Percentiles rank a stretch among this genome's conserved stretches.
phyloP scores from a whole-genome alignment of 495 filamentous ascomycete genomes.

The Penicillium cosmopolitanum region DNA sequence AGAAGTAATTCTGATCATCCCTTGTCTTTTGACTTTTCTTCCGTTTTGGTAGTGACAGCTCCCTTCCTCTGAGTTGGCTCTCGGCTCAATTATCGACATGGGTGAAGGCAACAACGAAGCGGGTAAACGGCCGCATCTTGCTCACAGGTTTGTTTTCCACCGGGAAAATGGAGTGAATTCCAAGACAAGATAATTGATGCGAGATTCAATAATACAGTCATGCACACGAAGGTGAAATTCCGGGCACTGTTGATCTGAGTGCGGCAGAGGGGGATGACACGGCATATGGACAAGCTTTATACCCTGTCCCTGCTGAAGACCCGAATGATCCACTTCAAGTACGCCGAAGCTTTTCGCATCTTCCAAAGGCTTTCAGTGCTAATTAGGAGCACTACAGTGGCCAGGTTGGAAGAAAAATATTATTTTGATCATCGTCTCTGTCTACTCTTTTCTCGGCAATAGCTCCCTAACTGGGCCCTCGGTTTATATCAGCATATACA shows the following conservation, averaged over 20 bases:
- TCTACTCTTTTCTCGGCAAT: conserved; percentile 67
- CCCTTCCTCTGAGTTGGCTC: too few relatives aligned
- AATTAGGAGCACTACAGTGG: conserved; percentile 38
- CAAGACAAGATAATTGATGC: not conserved
- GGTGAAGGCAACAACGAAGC: not conserved
- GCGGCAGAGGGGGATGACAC: conserved; percentile 64
- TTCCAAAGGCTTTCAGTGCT: conserved; percentile 14
- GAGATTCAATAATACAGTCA: conserved; percentile 40
- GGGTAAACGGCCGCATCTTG: conserved; percentile 13
- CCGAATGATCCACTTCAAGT: conserved; percentile 67
- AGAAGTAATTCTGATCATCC: too few relatives aligned
- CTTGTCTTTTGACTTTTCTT: not conserved
- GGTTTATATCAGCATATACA: conserved; percentile 62
- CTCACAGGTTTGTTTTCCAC: conserved; percentile 14
- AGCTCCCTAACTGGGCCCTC: conserved; percentile 60
- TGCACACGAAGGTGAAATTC: conserved; percentile 60
- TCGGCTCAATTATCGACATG: not conserved
- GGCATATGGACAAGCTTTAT: conserved; percentile 63
- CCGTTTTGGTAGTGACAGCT: not conserved
- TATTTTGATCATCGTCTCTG: conserved; percentile 60
- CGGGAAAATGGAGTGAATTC: not conserved
- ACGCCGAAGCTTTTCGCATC: conserved; percentile 1
- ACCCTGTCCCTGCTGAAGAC: conserved; percentile 64
- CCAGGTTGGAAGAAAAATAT: conserved; percentile 60
- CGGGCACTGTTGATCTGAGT: conserved; percentile 60